A percentile compares a stretch with the other conserved stretches of the same genome.
Evolutionary conservation across 345 rosid species (phyloP).

Genomic region (Isatis tinctoria): DNA sequence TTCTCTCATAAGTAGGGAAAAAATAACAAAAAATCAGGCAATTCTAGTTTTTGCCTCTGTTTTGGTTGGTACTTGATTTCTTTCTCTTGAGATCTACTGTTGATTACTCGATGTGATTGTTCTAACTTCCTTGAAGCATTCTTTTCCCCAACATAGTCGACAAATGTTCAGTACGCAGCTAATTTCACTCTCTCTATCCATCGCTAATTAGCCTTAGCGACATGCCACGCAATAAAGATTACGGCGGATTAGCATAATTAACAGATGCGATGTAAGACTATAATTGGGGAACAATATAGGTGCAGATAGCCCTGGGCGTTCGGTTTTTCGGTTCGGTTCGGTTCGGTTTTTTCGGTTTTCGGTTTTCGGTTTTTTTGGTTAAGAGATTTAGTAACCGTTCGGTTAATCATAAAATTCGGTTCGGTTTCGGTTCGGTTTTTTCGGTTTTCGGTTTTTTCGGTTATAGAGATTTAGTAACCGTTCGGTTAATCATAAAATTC

Average conservation of each 20-base stretch:
- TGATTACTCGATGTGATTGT: background rate
- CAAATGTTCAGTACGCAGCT: conserved; percentile 22
- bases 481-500: no score
- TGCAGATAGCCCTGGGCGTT: no score
- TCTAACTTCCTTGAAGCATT: background rate
- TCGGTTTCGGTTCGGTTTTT: no score
- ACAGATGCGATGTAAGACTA: conserved; percentile 7
- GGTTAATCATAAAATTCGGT: no score
- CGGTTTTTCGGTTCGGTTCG: no score
- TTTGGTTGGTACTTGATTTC: background rate
- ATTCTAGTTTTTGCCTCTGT: background rate
- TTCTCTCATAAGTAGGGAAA: background rate
- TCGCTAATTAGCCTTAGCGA: background rate
- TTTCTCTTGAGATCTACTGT: background rate
- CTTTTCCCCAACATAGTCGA: conserved; percentile 13
- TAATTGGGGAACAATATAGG: conserved; percentile 19
- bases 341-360: no score
- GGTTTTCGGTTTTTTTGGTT: no score
- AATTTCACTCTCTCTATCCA: background rate
- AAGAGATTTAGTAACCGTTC: no score
- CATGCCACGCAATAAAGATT: conserved; percentile 22
- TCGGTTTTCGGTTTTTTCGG: no score
- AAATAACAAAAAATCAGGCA: background rate
- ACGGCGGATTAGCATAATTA: conserved; percentile 19
- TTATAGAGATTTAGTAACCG: no score